Evolutionary conservation across 371 early-diverging fungal genomes (phyloP), one percentile per base, ranked within the genome.

Genomic region (Mycotypha africana): DNA sequence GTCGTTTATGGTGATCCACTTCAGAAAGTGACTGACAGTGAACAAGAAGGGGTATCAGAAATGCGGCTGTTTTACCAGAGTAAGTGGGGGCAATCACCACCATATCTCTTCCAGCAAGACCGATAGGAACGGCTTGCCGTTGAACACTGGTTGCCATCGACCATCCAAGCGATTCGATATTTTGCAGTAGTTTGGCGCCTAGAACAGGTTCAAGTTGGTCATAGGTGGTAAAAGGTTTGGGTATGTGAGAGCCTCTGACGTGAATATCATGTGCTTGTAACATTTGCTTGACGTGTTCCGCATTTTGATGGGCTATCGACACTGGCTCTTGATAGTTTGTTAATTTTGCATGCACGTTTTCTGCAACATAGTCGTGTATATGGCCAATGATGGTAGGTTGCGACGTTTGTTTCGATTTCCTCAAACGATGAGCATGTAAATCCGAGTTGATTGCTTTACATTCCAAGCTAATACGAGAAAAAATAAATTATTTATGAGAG

Each of bases 31-130:
- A 70, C 19, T 60, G 69, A 40, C 67, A 67, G 43, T 82, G 83
- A 4, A 58, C 60, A 10, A 84, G 33, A 36, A 67, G 53, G 12
- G 84, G 79, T 11, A 84, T 63, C 19, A 78, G 47, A 33, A 67
- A 81, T 2, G 70, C 67, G 0, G 59, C 74, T 2, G 84, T 81
- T 47, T 84, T 84, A 10, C 84, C 84, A 14, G 78, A 62, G n/a
- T 83, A 75, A 1, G 86, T 85, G 3, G 84, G 85, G 12, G 88
- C 84, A 25, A 77, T 70, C 24, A 77, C 83, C 35, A 83, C 58
- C 19, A 86, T 58, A 45, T 90, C 90, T n/a, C 84, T 67, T 12
- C 84, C 80, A 10, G 70, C 73, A 5, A 90, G 56, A 4, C 74
- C 75, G 14, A 78, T 64, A 2, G 90, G 84, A 11, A 88, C 64